Evolutionary conservation across 768 basidiomycete species (phyloP), one percentile per base, ranked within the genome.

Genomic region (Boletus speciosus): DNA sequence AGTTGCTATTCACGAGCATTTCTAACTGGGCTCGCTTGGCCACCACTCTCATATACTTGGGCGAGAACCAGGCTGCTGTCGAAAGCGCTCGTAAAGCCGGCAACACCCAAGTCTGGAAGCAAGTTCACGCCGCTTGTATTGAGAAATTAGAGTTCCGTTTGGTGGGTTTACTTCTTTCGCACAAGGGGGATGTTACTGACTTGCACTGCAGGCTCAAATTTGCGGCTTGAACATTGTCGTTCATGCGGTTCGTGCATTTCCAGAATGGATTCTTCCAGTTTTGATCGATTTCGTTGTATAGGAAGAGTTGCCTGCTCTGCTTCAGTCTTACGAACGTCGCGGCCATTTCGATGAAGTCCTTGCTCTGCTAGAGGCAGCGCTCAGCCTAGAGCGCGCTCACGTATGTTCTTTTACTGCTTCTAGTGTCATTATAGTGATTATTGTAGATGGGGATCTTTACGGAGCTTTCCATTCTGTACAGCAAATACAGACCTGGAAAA

Each of bases 31-130:
- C 97, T 41, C 84, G 97, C 55, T 77, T 99, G 57, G 97, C 97
- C 0, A 99, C 97, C 2, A 99, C 97, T 9, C 83, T 98, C 65
- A 98, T 99, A 67, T 99, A 99, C 74, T 82, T 99, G 40, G 92
- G 93, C 38, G 96, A 99, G 75, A 97, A 98, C 68, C 97, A 98
- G 71, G 84, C 93, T 47, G 97, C 97, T 21, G 97, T 99, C 11
- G 97, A 99, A 73, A 97, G 96, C 60, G 97, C 97, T n/a, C 81
- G 97, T 51, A 99, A 99, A 71, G 97, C 97, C 14, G 97, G 97
- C 11, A 98, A 98, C 66, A 99, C 97, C 6, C 96, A 98, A 74
- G 97, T 98, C n/a, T 99, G 97, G 97, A 98, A 98, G 73, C 97
- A 98, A 70, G 97, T 99, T 47, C 96, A 98, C 61, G 90, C 93